phyloP scores from a whole-genome alignment of 306 rosid species.

The Trifolium pratense region DNA sequence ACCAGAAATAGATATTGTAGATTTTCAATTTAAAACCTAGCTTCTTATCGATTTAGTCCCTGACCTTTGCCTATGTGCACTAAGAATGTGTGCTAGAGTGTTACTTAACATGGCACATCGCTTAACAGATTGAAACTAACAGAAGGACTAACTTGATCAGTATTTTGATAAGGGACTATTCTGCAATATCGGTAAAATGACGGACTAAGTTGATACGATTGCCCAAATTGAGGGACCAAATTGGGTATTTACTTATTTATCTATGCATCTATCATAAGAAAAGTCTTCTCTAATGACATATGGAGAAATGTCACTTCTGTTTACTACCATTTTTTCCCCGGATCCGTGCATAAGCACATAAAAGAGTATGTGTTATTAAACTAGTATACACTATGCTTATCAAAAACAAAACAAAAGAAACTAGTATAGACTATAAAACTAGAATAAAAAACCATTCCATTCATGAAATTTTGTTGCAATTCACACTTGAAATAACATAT shows the following conservation, averaged over 20 bases:
- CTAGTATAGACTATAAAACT: too few relatives aligned
- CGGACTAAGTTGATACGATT: not conserved
- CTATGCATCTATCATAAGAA: not conserved
- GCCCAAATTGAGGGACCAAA: not conserved
- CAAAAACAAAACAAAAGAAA: too few relatives aligned
- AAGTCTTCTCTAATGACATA: not conserved
- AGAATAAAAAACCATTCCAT: not conserved
- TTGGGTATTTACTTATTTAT: not conserved
- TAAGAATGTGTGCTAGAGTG: not conserved
- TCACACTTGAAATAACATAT: conserved; percentile 1
- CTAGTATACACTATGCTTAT: not conserved
- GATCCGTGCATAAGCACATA: not conserved
- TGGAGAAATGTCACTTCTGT: not conserved
- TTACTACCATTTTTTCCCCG: too few relatives aligned
- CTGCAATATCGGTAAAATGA: not conserved
- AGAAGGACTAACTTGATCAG: not conserved
- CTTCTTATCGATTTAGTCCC: not conserved
- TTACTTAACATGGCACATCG: not conserved
- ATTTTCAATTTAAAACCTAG: not conserved
- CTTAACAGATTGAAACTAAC: not conserved
- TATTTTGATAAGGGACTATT: not conserved
- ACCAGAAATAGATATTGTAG: not conserved
- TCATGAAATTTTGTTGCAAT: conserved; percentile 5
- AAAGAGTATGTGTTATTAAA: not conserved
- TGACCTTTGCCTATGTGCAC: not conserved